phyloP scores from a whole-genome alignment of 495 filamentous ascomycete species.

The Chaetomium fimeti region DNA sequence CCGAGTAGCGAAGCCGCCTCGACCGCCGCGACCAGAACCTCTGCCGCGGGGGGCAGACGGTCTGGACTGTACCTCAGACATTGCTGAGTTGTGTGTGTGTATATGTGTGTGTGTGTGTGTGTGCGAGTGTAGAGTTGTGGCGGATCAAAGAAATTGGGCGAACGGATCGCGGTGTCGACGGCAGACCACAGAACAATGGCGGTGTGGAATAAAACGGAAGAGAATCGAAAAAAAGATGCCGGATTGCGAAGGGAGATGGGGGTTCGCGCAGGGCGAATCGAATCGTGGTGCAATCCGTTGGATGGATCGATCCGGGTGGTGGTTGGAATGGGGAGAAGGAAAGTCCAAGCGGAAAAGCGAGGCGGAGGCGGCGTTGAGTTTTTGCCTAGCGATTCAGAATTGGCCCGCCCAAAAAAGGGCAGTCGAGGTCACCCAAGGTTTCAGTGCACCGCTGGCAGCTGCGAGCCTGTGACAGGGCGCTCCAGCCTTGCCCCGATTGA shows the following conservation, averaged over 20 bases:
- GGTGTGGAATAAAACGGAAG: slow-evolving; percentile 36
- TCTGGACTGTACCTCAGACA: slow-evolving; percentile 93
- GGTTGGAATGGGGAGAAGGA: slow-evolving; percentile 25
- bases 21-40: slow-evolving; percentile 56
- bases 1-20: slow-evolving; percentile 74
- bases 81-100: slow-evolving; percentile 46
- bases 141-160: slow-evolving; percentile 31
- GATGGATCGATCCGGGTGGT: slow-evolving; percentile 36
- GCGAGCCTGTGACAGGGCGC: slow-evolving; percentile 14
- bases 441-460: slow-evolving; percentile 15
- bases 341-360: slow-evolving; percentile 24
- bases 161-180: slow-evolving; percentile 45
- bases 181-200: slow-evolving; percentile 29
- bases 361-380: slow-evolving; percentile 30
- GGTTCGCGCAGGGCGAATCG: slow-evolving; percentile 37
- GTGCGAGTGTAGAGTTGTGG: slow-evolving; percentile 29
- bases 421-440: slow-evolving; percentile 26
- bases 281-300: slow-evolving; percentile 34
- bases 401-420: slow-evolving; percentile 29
- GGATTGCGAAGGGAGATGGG: slow-evolving; percentile 27
- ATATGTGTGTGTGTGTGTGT: slow-evolving; percentile 25
- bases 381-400: slow-evolving; percentile 37
- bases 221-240: slow-evolving; percentile 29
- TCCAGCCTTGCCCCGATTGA: slow-evolving; percentile 16
- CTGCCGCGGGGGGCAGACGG: slow-evolving; percentile 55